Percentiles rank a stretch among this genome's conserved stretches.
Conservation (phyloP, 176 grass and related monocot species). For the Oryza coarctata region DNA sequence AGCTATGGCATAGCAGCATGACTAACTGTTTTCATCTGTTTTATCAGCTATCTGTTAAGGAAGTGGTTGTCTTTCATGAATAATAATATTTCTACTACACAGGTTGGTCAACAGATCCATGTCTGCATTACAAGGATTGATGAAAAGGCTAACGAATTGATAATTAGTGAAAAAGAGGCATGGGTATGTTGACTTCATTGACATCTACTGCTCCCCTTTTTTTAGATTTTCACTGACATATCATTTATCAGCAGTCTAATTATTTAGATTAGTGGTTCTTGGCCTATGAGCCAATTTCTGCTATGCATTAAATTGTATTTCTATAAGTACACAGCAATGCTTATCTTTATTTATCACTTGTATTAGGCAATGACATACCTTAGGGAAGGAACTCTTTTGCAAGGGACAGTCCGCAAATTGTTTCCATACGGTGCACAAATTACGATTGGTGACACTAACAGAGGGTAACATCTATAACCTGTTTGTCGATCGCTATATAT, state of each 20-base stretch:
- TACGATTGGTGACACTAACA: constrained; percentile 72
- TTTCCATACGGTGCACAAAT: constrained; percentile 84
- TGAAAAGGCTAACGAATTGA: constrained; percentile 68
- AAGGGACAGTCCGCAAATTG: constrained; percentile 73
- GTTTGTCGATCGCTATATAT: neutral
- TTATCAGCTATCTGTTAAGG: constrained; percentile 9
- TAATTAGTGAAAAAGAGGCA: constrained; percentile 87
- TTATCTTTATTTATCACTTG: constrained; percentile 12
- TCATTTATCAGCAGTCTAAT: neutral
- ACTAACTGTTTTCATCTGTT: neutral
- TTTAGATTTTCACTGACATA: neutral
- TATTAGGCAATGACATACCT: constrained; percentile 65
- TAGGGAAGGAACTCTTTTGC: constrained; percentile 76
- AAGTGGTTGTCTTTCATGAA: constrained; percentile 1
- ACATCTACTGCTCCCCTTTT: neutral
- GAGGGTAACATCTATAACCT: constrained; percentile 53
- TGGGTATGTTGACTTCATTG: constrained; percentile 64
- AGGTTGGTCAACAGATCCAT: constrained; percentile 60
- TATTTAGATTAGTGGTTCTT: neutral
- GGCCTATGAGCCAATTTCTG: neutral
- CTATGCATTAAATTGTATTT: neutral
- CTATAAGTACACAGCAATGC: neutral
- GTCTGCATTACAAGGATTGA: constrained; percentile 76
- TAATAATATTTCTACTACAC: constrained; percentile 25
- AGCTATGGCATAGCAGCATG: neutral